Base-by-base conservation (phyloP, 352 stramenopile genomes). In the Blastocystis sp. region DNA sequence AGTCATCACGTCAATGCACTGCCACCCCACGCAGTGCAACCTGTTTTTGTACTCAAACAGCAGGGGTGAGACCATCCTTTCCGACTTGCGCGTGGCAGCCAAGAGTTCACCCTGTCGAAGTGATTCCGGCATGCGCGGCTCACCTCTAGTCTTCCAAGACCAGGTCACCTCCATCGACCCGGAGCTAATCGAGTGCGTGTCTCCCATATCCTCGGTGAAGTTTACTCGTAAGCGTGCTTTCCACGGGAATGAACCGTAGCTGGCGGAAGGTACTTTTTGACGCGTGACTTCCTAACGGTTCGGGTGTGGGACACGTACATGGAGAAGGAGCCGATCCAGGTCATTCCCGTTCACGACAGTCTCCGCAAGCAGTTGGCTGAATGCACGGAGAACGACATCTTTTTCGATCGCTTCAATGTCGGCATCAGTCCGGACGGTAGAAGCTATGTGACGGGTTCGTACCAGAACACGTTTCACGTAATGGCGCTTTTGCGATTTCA, bases 361-460 rank as follows among this genome's bases (percentile, higher is more conserved):
- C 92, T 98, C 88, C 94, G 94, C 62, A 91, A 93, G 10, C 92
- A 94, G 21, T 91, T 98, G 37, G 93, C 92, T 29, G 94, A 98
- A 80, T 90, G 98, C 3, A 98, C 98, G 91, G 95, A 98, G 77
- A 98, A 94, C 82, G 96, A 98, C 91, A 97, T 94, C 90, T 98
- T 98, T 81, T 98, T 98, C 90, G 96, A 98, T 93, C 98, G 98
- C 91, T 98, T 98, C 90, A 95, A 98, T 91, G 96, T 96, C 74
- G 93, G 93, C 10, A 93, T 97, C 50, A 96, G 94, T 81, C 93
- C 93, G 29, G 94, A 98, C 90, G 95, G 94, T 67, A 95, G 96
- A 90, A 94, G 95, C 92, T 95, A 98, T 90, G 93, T 96, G 85
- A 98, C 95, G 55, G 96, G 96, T 63, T 97, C 95, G 70, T 98